Evolutionary conservation across 2,329 filamentous ascomycete genomes (phyloP).

Genomic region (Cladophialophora chaetospira): DNA sequence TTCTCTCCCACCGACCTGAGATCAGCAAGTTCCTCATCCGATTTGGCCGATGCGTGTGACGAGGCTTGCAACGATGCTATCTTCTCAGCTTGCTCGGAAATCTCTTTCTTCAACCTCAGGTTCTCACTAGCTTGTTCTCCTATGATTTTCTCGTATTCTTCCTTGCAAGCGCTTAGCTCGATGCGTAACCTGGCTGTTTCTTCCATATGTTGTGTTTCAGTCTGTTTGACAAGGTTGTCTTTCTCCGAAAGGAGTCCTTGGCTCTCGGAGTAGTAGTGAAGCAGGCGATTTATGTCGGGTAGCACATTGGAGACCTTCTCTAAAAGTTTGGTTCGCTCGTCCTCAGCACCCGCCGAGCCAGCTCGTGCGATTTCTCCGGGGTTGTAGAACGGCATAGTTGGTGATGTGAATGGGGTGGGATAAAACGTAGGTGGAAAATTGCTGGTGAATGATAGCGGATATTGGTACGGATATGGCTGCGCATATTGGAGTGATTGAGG

Average conservation of each 20-base stretch:
- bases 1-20: conserved; percentile 33
- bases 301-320: conserved; percentile 49
- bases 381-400: conserved; percentile 2
- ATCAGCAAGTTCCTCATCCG: conserved; percentile 47
- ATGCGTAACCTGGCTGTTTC: conserved; percentile 52
- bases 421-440: conserved; percentile 19
- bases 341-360: conserved; percentile 20
- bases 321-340: conserved; percentile 23
- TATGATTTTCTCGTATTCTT: conserved; percentile 38
- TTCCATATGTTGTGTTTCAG: conserved; percentile 52
- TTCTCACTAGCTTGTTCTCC: conserved; percentile 33
- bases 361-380: conserved; percentile 17
- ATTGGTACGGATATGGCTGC: conserved; percentile 18
- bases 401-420: conserved; percentile 14
- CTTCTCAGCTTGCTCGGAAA: conserved; percentile 20
- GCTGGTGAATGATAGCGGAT: conserved; percentile 15
- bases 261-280: conserved; percentile 53
- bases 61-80: conserved; percentile 36
- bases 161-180: conserved; percentile 52
- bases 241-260: conserved; percentile 53
- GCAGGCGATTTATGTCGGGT: conserved; percentile 49
- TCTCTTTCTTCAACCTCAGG: conserved; percentile 22
- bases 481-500: conserved; percentile 15
- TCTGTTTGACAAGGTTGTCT: conserved; percentile 53
- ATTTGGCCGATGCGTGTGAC: conserved; percentile 30